Evolutionary conservation across 2,329 filamentous ascomycete genomes (phyloP), one percentile per base, ranked within the genome.

Genomic region (Colletotrichum caudatum): DNA sequence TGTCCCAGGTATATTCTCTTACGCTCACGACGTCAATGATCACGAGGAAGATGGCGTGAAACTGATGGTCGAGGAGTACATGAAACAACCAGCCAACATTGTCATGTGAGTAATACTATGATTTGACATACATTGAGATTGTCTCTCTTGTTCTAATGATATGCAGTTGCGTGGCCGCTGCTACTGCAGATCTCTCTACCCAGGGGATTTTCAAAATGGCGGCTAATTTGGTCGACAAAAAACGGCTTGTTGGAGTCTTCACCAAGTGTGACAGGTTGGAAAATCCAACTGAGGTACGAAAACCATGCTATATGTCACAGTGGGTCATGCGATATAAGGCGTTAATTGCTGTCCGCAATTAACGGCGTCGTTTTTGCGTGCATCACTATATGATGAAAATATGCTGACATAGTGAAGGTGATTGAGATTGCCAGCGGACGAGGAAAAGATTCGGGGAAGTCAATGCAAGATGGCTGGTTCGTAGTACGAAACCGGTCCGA

Each of bases 191-290:
- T 59, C 71, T 82, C 6, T 65, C 74, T 1, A 78, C 77, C 18
- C 79, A 81, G 35, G 75, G 75, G 0, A 80, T 81, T 6, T 73
- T 80, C 16, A 65, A 71, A 2, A 23, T 80, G 29, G 80, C 80
- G 2, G 72, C 71, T 6, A 44, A 74, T 1, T 50, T 78, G 23
- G 78, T 80, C 2, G 74, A 78, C 2, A 77, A 76, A 14, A 74
- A 74, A 1, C 76, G 79, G 2, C 73, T 81, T n/a, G 75, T 83
- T 20, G 79, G 81, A 0, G 81, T 82, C 1, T 79, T 82, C 37
- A 83, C 81, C 1, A 82, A 82, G 66, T 82, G 81, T 51, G 81
- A 82, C n/a, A 74, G 75, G 63, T 60, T 74, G 12, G 59, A 68
- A 3, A 69, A 77, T 46, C 69, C 74, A 67, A 53, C 74, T 74